These are phyloP conservation scores for Epipyxis sp. DNA, from an alignment of 108 stramenopile species.

Conservation along the genomic window DNA sequence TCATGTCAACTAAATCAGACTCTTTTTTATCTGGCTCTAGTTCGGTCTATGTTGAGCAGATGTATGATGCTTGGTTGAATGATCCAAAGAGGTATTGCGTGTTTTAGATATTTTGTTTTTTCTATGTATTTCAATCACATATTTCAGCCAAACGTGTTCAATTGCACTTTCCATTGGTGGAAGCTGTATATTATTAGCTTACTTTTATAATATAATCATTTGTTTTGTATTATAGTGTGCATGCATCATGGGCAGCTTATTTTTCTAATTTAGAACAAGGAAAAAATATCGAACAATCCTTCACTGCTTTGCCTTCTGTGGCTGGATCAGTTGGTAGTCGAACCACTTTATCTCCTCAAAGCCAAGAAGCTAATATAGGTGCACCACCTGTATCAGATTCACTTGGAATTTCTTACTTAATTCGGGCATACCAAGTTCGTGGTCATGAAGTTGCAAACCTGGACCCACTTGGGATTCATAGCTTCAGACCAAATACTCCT, in stretches of 20 bases:
- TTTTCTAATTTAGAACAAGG: constrained; percentile 54
- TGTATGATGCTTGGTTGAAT: constrained; percentile 55
- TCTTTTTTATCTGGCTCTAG: constrained; percentile 40
- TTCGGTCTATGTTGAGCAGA: constrained; percentile 59
- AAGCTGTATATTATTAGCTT: neutral
- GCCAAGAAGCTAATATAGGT: neutral
- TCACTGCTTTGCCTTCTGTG: constrained; percentile 22
- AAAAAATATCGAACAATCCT: constrained; percentile 16
- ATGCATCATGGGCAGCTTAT: constrained; percentile 60
- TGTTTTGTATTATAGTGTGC: constrained; percentile 40
- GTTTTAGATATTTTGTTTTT: no score
- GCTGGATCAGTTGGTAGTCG: neutral
- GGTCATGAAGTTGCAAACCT: constrained; percentile 90
- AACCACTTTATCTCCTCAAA: neutral
- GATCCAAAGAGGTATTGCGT: constrained; percentile 46
- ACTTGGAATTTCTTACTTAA: constrained; percentile 68
- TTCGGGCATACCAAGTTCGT: constrained; percentile 92
- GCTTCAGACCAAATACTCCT: constrained; percentile 40
- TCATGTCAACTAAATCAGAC: constrained; percentile 23
- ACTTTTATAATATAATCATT: neutral
- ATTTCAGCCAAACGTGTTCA: no score
- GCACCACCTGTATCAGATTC: constrained; percentile 43
- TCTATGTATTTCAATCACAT: no score
- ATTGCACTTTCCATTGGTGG: no score
- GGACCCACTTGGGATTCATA: constrained; percentile 86